Percentiles rank a stretch among this genome's conserved stretches.
Conservation (phyloP, 148 eudicot species). For the Cornus kousa region DNA sequence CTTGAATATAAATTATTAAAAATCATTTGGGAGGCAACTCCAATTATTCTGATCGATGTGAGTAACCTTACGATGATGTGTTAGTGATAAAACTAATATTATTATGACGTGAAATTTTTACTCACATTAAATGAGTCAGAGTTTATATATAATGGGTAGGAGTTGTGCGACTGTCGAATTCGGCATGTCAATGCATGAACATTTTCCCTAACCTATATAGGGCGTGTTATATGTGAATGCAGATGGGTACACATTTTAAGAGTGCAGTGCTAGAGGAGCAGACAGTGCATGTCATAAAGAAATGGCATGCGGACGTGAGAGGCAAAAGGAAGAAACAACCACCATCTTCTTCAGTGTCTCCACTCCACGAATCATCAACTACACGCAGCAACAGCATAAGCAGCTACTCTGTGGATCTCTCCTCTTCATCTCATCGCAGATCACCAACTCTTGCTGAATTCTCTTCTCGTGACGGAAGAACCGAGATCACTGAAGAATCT, state of each 20-base stretch:
- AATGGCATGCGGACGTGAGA: constrained; percentile 37
- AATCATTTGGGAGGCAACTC: no score
- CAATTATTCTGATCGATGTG: no score
- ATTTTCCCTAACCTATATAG: no score
- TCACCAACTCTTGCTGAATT: neutral
- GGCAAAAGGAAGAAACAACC: constrained; percentile 23
- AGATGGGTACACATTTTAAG: constrained; percentile 44
- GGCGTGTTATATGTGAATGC: neutral
- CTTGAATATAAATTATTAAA: no score
- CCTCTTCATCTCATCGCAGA: constrained; percentile 6
- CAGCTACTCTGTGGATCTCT: neutral
- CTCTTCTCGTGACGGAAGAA: neutral
- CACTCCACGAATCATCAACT: neutral
- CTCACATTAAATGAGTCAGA: no score
- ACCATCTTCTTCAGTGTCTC: neutral
- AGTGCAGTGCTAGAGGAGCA: constrained; percentile 33
- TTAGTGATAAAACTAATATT: no score
- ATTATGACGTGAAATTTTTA: no score
- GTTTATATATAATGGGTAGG: no score
- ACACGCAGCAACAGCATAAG: neutral
- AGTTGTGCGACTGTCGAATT: no score
- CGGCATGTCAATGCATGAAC: no score
- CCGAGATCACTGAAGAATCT: neutral
- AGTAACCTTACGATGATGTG: no score
- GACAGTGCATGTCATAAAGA: constrained; percentile 28